phyloP scores from a whole-genome alignment of 2,329 filamentous ascomycete genomes.

The Leptographium radiaticola region DNA sequence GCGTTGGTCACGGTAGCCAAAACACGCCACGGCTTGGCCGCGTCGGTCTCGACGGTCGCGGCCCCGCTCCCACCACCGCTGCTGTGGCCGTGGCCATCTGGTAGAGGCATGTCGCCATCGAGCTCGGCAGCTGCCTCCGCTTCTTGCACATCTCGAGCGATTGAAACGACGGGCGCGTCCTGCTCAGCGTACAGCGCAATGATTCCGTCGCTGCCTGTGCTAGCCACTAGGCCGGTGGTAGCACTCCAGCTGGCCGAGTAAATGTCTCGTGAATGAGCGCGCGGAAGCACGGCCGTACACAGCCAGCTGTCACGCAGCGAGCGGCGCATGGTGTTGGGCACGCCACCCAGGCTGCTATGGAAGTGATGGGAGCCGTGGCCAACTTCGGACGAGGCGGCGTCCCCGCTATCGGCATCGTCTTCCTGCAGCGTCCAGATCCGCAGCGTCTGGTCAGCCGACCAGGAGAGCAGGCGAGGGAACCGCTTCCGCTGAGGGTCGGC shows the following conservation, averaged over 20 bases:
- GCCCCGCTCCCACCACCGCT: background rate
- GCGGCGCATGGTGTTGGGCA: conserved; percentile 83
- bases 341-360: conserved; percentile 37
- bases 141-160: background rate
- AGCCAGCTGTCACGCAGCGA: conserved; percentile 71
- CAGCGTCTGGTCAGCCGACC: conserved; percentile 70
- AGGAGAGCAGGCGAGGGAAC: conserved; percentile 60
- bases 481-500: conserved; percentile 22
- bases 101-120: conserved; percentile 8
- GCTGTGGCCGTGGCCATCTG: conserved; percentile 18
- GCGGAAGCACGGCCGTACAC: conserved; percentile 63
- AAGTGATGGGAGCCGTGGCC: conserved; percentile 16
- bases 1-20: conserved; percentile 57
- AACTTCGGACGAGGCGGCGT: conserved; percentile 3
- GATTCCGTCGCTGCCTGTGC: conserved; percentile 73
- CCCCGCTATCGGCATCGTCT: conserved; percentile 32
- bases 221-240: conserved; percentile 65
- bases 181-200: conserved; percentile 66
- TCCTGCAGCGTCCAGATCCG: conserved; percentile 63
- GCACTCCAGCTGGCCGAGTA: conserved; percentile 81
- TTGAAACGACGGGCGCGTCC: background rate
- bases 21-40: conserved; percentile 48
- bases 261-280: conserved; percentile 63
- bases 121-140: conserved; percentile 6
- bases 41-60: background rate